phyloP scores from a whole-genome alignment of 2,329 filamentous ascomycete genomes.

The Blumeria graminis region DNA sequence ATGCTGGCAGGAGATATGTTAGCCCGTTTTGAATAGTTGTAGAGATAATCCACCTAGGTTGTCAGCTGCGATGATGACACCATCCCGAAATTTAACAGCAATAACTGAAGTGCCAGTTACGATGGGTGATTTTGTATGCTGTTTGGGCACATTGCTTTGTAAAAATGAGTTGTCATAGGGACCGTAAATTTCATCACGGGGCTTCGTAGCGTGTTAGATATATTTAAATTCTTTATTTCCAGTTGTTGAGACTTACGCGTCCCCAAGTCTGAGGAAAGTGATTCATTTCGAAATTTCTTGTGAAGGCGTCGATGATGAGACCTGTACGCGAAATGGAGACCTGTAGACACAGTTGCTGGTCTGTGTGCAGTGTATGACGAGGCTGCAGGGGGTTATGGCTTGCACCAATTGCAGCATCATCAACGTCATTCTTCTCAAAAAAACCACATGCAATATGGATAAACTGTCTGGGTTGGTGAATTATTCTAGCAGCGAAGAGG shows the following conservation, averaged over 20 bases:
- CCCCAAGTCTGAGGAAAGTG: conserved; percentile 52
- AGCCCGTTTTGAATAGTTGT: conserved; percentile 3
- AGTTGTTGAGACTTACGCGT: conserved; percentile 28
- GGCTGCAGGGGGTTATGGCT: too few relatives aligned
- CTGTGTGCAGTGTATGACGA: too few relatives aligned
- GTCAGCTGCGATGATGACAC: conserved; percentile 89
- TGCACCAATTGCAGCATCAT: too few relatives aligned
- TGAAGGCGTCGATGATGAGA: not conserved
- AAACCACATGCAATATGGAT: too few relatives aligned
- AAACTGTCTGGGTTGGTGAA: conserved; percentile 16
- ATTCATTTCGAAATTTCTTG: conserved; percentile 27
- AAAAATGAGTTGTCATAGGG: conserved; percentile 77
- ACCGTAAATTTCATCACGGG: conserved; percentile 91
- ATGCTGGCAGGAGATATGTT: conserved; percentile 33
- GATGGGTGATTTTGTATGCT: conserved; percentile 77
- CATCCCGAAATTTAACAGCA: conserved; percentile 85
- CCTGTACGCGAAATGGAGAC: too few relatives aligned
- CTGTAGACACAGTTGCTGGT: too few relatives aligned
- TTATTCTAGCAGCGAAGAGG: conserved; percentile 19
- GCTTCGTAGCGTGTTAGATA: conserved; percentile 31
- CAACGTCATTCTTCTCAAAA: too few relatives aligned
- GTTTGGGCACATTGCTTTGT: conserved; percentile 43
- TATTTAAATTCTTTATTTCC: conserved; percentile 3
- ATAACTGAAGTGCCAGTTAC: conserved; percentile 94
- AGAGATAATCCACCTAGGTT: conserved; percentile 46